A percentile compares a stretch with the other conserved stretches of the same genome.
Conservation (phyloP, 2,329 filamentous ascomycete species). For the Monilinia polystroma region DNA sequence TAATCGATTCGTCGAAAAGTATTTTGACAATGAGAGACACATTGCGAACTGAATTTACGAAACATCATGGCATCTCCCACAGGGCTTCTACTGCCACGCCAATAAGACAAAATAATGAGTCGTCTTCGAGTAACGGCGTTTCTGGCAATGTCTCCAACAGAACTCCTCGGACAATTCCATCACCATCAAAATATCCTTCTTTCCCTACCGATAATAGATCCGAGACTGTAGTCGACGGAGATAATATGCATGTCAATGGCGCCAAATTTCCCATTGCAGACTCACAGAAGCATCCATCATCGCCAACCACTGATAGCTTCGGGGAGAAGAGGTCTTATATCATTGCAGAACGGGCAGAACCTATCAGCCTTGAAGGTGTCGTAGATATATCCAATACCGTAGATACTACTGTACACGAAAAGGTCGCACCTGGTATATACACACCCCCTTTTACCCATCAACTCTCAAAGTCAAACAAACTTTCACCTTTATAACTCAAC, state of each 20-base stretch:
- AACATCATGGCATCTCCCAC: background rate
- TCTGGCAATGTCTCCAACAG: background rate
- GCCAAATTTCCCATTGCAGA: background rate
- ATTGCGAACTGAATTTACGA: background rate
- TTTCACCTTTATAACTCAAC: constrained; percentile 1
- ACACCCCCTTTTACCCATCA: constrained; percentile 20
- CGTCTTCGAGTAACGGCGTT: constrained; percentile 1
- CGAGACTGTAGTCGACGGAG: background rate
- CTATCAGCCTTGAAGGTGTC: constrained; percentile 32
- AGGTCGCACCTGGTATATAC: constrained; percentile 35
- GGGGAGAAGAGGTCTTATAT: constrained; percentile 8
- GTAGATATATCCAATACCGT: constrained; percentile 37
- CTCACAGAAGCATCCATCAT: background rate
- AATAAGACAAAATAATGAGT: background rate
- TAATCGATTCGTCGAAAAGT: background rate
- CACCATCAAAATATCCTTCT: background rate
- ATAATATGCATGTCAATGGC: background rate
- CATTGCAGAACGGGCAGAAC: constrained; percentile 13
- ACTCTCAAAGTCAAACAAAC: constrained; percentile 20
- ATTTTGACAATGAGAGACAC: constrained; percentile 12
- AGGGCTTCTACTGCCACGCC: background rate
- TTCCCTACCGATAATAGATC: background rate
- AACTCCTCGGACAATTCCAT: constrained; percentile 18
- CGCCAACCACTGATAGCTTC: constrained; percentile 1
- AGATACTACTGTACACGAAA: constrained; percentile 37